A percentile compares a stretch with the other conserved stretches of the same genome.
These are phyloP conservation scores for Trichosanthes cucumerina DNA, from an alignment of 306 rosid genomes.

Conservation along the genomic window DNA sequence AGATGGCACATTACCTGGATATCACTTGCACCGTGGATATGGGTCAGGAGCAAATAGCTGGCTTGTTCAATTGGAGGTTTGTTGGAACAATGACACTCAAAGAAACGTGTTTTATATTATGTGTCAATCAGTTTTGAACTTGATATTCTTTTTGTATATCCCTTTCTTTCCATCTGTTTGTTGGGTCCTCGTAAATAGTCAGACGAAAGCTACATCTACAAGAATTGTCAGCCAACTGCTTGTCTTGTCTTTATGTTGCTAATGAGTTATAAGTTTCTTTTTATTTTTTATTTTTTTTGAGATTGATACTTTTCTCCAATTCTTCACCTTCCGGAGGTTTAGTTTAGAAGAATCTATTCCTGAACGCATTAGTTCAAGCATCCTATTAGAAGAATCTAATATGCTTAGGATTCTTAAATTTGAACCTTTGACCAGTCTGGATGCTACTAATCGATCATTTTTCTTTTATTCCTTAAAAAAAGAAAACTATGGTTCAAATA, in stretches of 20 bases:
- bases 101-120: not conserved
- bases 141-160: not conserved
- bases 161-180: not conserved
- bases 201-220: not conserved
- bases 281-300: not conserved
- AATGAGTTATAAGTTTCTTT: not conserved
- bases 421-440: not conserved
- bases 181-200: not conserved
- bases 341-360: not conserved
- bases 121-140: not conserved
- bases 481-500: not conserved
- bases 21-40: conserved; percentile 69
- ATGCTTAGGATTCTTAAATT: not conserved
- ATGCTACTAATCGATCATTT: not conserved
- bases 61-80: conserved; percentile 94
- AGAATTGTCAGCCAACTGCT: not conserved
- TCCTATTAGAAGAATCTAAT: not conserved
- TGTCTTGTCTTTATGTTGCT: not conserved
- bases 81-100: conserved; percentile 9
- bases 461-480: not conserved
- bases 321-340: not conserved
- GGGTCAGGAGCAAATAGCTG: conserved; percentile 86
- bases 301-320: not conserved
- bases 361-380: not conserved
- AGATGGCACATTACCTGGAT: conserved; percentile 95